Evolutionary conservation across 345 rosid species (phyloP).

Genomic region (Populus tremula): DNA sequence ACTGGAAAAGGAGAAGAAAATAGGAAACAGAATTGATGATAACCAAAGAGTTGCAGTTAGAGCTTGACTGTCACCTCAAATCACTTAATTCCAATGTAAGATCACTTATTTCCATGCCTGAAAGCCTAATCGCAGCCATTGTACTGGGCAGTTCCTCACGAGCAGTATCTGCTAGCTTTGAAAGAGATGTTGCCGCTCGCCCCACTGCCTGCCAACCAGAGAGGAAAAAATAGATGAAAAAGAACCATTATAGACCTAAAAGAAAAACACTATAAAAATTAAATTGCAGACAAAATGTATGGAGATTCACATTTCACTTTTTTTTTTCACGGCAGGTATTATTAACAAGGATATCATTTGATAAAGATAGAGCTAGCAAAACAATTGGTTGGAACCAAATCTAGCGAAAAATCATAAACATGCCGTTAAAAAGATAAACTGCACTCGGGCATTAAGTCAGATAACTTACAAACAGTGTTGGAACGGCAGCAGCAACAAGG

Average conservation of each 20-base stretch:
- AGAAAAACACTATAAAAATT: neutral
- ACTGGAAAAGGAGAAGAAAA: neutral
- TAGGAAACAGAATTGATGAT: neutral
- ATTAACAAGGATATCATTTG: neutral
- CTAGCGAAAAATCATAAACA: neutral
- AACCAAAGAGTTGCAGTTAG: neutral
- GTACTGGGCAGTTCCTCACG: conserved; percentile 91
- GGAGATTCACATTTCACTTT: neutral
- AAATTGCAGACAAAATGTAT: neutral
- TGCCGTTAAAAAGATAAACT: neutral
- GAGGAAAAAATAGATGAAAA: neutral
- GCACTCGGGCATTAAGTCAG: neutral
- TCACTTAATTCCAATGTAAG: conserved; percentile 89
- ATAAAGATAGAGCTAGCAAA: neutral
- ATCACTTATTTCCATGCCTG: conserved; percentile 97
- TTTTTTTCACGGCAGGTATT: neutral
- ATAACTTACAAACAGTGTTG: conserved; percentile 73
- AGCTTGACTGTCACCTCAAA: conserved; percentile 53
- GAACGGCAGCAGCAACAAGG: conserved; percentile 71
- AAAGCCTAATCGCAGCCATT: conserved; percentile 89
- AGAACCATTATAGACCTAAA: neutral
- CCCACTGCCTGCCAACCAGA: conserved; percentile 60
- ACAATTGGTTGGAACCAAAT: neutral
- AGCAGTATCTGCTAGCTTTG: conserved; percentile 90
- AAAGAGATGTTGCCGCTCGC: conserved; percentile 80